Conservation (phyloP, 129 eudicot species). For the Flaveria trinervia region DNA sequence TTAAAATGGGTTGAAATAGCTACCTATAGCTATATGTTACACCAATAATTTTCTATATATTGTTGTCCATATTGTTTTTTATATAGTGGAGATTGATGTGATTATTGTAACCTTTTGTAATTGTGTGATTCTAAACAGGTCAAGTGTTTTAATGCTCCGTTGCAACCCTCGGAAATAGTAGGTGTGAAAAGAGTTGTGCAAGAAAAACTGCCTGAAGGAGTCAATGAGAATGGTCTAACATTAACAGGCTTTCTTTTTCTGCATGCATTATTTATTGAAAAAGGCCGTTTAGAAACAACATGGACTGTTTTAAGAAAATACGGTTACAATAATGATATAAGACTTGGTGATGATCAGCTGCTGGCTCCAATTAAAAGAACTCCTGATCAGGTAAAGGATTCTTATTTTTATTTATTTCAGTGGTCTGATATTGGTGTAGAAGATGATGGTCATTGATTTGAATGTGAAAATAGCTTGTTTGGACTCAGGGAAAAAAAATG, state of each 20-base stretch:
- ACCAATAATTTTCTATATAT: neutral
- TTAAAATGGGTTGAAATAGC: neutral
- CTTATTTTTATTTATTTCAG: neutral
- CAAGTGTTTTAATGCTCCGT: slow-evolving; percentile 94
- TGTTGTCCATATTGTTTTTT: slow-evolving; percentile 4
- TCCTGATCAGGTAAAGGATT: slow-evolving; percentile 75
- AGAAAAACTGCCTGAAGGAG: slow-evolving; percentile 90
- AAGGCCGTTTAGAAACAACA: slow-evolving; percentile 91
- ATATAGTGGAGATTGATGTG: neutral
- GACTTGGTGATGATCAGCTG: slow-evolving; percentile 71
- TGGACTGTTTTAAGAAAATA: slow-evolving; percentile 96
- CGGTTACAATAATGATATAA: slow-evolving; percentile 86
- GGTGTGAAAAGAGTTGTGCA: slow-evolving; percentile 96
- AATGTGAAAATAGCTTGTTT: slow-evolving; percentile 8
- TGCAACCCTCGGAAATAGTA: slow-evolving; percentile 87
- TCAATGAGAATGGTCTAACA: slow-evolving; percentile 80
- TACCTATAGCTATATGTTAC: slow-evolving; percentile 2
- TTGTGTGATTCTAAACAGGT: slow-evolving; percentile 52
- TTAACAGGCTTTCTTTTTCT: slow-evolving; percentile 90
- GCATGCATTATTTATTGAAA: slow-evolving; percentile 89
- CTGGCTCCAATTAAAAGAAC: slow-evolving; percentile 68
- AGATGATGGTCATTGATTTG: neutral
- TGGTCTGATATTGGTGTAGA: slow-evolving; percentile 1
- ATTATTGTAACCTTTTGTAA: neutral
- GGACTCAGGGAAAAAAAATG: neutral